These are phyloP conservation scores for Hermanozyma aechmeae DNA, from an alignment of 805 yeast species.

Conservation along the genomic window DNA sequence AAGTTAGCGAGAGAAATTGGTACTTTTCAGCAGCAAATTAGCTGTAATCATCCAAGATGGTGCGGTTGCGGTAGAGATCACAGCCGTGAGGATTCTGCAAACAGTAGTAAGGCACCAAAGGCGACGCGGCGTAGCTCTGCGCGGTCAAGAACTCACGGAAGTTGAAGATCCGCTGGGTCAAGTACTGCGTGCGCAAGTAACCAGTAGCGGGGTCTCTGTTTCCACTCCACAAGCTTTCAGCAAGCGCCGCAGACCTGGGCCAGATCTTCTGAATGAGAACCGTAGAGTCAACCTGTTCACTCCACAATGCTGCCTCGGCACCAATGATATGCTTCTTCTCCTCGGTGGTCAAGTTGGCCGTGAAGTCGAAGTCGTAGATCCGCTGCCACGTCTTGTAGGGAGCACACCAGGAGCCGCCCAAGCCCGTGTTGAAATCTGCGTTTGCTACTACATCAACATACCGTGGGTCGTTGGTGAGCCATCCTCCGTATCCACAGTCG, in stretches of 20 bases:
- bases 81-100: conserved; percentile 28
- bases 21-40: too few species aligned
- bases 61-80: conserved; percentile 10
- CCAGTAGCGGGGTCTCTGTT: conserved; percentile 21
- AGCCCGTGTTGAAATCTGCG: conserved; percentile 17
- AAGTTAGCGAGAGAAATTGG: too few species aligned
- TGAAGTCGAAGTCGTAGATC: conserved; percentile 27
- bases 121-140: conserved; percentile 21
- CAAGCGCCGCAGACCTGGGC: conserved; percentile 35
- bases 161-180: conserved; percentile 27
- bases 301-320: conserved; percentile 31
- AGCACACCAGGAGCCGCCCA: conserved; percentile 32
- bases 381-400: conserved; percentile 38
- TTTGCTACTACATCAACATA: conserved; percentile 15
- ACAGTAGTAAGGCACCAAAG: conserved; percentile 29
- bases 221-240: conserved; percentile 33
- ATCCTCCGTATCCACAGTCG: conserved; percentile 34
- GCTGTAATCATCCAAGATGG: too few species aligned
- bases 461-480: conserved; percentile 25
- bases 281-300: conserved; percentile 26
- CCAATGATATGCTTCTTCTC: conserved; percentile 25
- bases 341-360: conserved; percentile 17
- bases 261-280: conserved; percentile 23
- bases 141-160: conserved; percentile 31
- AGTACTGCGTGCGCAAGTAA: conserved; percentile 14